Percentiles rank a stretch among this genome's conserved stretches.
Evolutionary conservation across 495 filamentous ascomycete species (phyloP).

Genomic region (Acidomyces sp.): DNA sequence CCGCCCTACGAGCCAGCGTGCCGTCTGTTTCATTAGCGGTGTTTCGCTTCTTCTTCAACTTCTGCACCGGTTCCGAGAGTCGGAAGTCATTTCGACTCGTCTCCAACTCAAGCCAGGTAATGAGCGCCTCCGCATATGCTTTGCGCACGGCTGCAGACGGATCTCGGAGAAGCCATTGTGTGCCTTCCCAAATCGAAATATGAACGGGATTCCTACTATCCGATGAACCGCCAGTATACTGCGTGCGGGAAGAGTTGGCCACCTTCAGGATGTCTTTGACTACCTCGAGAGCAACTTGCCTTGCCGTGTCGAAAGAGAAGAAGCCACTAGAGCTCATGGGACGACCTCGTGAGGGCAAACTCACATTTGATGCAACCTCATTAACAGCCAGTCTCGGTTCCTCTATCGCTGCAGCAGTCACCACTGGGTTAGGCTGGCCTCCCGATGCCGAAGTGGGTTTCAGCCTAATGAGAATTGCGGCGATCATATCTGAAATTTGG

Average conservation of each 20-base stretch:
- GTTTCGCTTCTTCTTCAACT: constrained; percentile 26
- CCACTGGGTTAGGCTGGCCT: constrained; percentile 10
- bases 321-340: constrained; percentile 42
- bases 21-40: constrained; percentile 25
- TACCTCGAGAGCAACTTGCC: constrained; percentile 61
- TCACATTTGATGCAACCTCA: constrained; percentile 32
- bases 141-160: constrained; percentile 59
- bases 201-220: constrained; percentile 60
- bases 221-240: constrained; percentile 42
- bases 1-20: constrained; percentile 46
- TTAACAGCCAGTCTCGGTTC: constrained; percentile 26
- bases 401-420: constrained; percentile 28
- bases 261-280: constrained; percentile 69
- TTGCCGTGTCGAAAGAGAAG: constrained; percentile 61
- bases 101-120: constrained; percentile 71
- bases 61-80: constrained; percentile 37
- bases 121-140: constrained; percentile 69
- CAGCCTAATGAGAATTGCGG: constrained; percentile 59
- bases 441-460: constrained; percentile 44
- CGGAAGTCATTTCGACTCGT: constrained; percentile 54
- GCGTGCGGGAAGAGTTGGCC: constrained; percentile 44
- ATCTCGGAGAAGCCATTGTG: constrained; percentile 76
- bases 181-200: constrained; percentile 77
- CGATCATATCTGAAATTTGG: constrained; percentile 83
- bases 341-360: constrained; percentile 30